Evolutionary conservation across 2,329 filamentous ascomycete genomes (phyloP), one percentile per base, ranked within the genome.

Genomic region (Curvularia sp.): DNA sequence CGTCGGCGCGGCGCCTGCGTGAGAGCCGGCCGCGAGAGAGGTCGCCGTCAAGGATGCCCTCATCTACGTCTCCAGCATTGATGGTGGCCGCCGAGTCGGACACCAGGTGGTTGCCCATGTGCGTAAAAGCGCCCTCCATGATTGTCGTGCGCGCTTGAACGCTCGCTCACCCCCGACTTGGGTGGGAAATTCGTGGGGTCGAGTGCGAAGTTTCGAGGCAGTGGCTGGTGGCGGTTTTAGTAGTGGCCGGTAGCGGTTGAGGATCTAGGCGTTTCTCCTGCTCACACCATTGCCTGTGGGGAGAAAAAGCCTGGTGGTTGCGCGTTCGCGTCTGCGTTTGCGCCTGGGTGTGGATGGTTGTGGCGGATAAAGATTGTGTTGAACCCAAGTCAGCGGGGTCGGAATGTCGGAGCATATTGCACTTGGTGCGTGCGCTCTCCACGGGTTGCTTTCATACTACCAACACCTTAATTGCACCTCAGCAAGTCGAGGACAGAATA

Each of bases 51-150:
- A 96, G 85, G 64, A 94, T 84, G 80, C 86, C 93, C 72, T 96
- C 92, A 79, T 96, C 92, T 72, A 91, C 88, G 65, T 93, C 92
- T 70, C 91, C 88, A 65, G 93, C 93, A 73, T 96, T 96, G 79
- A 97, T 97, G 62, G 90, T 91, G 60, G 90, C 88, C 54, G 89
- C 90, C 52, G 90, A 92, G 79, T 93, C 90, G 72, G 90, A 93
- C 74, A 95, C 88, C 68, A 93, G 82, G 79, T 93, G 90, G 80
- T 95, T 96, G 72, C 90, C 91, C 73, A 94, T 87, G 79, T 95
- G 90, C 63, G 89, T 94, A 77, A 96, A 96, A 68, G 92, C 90
- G 76, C 89, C 90, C 83, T 95, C 91, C 91, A 95, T 94, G 68
- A 53, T 67, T 61, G 59, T 47, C n/a, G 44, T 33, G 44, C 28